phyloP scores from a whole-genome alignment of 2,329 filamentous ascomycete genomes.

The Cadophora gregata region DNA sequence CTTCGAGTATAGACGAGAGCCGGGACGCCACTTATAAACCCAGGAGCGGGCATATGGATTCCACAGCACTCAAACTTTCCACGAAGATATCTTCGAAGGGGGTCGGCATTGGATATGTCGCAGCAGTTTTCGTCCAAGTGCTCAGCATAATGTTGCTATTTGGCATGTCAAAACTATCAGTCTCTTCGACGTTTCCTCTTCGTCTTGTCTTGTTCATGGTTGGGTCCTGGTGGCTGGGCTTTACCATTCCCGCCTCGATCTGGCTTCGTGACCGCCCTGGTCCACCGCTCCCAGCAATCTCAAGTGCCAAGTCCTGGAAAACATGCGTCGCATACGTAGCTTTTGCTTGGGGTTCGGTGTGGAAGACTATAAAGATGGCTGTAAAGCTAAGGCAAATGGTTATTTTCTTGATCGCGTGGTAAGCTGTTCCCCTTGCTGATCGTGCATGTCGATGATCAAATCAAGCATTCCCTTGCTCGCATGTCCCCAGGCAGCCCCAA shows the following conservation, averaged over 20 bases:
- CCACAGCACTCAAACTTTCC: slow-evolving; percentile 76
- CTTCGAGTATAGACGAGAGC: neutral
- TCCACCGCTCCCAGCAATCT: slow-evolving; percentile 66
- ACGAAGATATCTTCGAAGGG: slow-evolving; percentile 90
- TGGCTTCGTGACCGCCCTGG: slow-evolving; percentile 90
- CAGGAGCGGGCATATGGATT: slow-evolving; percentile 57
- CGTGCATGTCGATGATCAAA: slow-evolving; percentile 59
- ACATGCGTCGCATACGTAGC: slow-evolving; percentile 71
- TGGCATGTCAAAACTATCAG: slow-evolving; percentile 56
- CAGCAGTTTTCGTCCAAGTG: slow-evolving; percentile 82
- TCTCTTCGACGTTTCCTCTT: slow-evolving; percentile 83
- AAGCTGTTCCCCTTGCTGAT: slow-evolving; percentile 86
- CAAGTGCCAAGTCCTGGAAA: slow-evolving; percentile 43
- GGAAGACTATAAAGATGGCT: slow-evolving; percentile 77
- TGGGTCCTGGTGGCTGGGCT: slow-evolving; percentile 90
- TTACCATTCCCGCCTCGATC: slow-evolving; percentile 85
- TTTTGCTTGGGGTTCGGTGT: slow-evolving; percentile 86
- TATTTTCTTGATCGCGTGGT: slow-evolving; percentile 76
- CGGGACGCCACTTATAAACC: neutral
- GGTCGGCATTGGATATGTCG: slow-evolving; percentile 90
- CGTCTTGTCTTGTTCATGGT: slow-evolving; percentile 86
- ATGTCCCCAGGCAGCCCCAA: no score
- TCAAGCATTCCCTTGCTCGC: no score
- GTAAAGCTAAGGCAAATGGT: slow-evolving; percentile 73
- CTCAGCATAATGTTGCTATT: slow-evolving; percentile 79